Conservation (phyloP, 768 basidiomycete genomes). For the Aureoboletus auriporus region DNA sequence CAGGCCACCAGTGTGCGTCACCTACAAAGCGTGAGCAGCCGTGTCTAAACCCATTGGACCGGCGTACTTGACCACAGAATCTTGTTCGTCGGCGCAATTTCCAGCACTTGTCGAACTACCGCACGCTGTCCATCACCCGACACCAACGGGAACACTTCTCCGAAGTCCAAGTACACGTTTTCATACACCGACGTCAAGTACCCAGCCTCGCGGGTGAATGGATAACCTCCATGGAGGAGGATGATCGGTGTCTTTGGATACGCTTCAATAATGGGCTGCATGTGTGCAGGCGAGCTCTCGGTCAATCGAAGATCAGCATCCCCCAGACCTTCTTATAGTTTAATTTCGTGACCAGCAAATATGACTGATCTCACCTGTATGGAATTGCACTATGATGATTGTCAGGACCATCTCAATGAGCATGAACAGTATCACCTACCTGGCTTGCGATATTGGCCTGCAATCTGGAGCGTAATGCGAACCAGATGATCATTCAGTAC, state of each 20-base stretch:
- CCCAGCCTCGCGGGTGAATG: constrained; percentile 73
- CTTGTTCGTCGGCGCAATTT: constrained; percentile 73
- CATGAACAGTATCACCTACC: constrained; percentile 35
- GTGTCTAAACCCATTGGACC: no score
- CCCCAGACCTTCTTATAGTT: constrained; percentile 44
- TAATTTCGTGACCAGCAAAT: background rate
- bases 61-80: constrained; percentile 75
- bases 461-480: constrained; percentile 47
- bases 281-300: constrained; percentile 56
- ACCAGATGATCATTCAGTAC: constrained; percentile 66
- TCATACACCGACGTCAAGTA: constrained; percentile 68
- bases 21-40: constrained; percentile 4
- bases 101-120: constrained; percentile 60
- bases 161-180: constrained; percentile 79
- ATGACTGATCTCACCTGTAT: constrained; percentile 43
- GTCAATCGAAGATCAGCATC: constrained; percentile 64
- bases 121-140: constrained; percentile 59
- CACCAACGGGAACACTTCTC: constrained; percentile 71
- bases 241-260: constrained; percentile 60
- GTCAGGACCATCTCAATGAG: no score
- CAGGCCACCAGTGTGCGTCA: constrained; percentile 57
- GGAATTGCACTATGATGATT: constrained; percentile 64
- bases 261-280: constrained; percentile 66
- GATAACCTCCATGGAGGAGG: constrained; percentile 77
- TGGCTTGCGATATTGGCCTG: constrained; percentile 53